A percentile compares a stretch with the other conserved stretches of the same genome.
These are phyloP conservation scores for Boletus barrowsii DNA, from an alignment of 768 basidiomycete genomes.

Conservation along the genomic window DNA sequence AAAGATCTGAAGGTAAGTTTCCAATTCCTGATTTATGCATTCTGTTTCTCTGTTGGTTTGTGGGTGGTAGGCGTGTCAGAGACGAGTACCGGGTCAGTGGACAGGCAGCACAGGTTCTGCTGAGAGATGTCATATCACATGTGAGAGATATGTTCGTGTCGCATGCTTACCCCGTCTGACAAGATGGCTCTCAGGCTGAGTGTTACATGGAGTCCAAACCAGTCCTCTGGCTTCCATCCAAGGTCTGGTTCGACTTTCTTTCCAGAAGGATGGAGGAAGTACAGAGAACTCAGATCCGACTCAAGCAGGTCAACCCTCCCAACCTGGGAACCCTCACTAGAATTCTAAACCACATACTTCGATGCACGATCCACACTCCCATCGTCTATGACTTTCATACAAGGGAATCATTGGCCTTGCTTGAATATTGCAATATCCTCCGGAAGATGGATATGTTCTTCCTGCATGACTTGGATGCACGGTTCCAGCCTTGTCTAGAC, in stretches of 20 bases:
- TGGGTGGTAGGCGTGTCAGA: too few species aligned
- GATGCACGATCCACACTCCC: neutral
- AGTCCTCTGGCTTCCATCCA: slow-evolving; percentile 4
- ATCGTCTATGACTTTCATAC: slow-evolving; percentile 9
- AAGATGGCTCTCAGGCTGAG: neutral
- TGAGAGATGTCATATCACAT: too few species aligned
- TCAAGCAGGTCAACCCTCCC: neutral
- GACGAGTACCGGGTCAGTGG: too few species aligned
- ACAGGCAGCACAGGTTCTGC: too few species aligned
- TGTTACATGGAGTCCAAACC: neutral
- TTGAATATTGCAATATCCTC: neutral
- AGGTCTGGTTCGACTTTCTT: slow-evolving; percentile 1
- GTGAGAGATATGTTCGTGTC: too few species aligned
- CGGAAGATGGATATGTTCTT: neutral
- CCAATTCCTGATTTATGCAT: too few species aligned
- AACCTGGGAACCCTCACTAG: slow-evolving; percentile 11
- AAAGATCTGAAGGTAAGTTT: too few species aligned
- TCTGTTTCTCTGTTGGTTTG: too few species aligned
- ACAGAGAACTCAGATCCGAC: neutral
- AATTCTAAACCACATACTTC: slow-evolving; percentile 4
- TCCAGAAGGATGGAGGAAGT: neutral
- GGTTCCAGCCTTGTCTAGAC: neutral
- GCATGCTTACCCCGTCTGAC: too few species aligned
- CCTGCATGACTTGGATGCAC: neutral
- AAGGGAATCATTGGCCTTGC: neutral